Evolutionary conservation across 202 grass and related monocot species (phyloP), one percentile per base, ranked within the genome.

Genomic region (Cymbopogon flexuosus): DNA sequence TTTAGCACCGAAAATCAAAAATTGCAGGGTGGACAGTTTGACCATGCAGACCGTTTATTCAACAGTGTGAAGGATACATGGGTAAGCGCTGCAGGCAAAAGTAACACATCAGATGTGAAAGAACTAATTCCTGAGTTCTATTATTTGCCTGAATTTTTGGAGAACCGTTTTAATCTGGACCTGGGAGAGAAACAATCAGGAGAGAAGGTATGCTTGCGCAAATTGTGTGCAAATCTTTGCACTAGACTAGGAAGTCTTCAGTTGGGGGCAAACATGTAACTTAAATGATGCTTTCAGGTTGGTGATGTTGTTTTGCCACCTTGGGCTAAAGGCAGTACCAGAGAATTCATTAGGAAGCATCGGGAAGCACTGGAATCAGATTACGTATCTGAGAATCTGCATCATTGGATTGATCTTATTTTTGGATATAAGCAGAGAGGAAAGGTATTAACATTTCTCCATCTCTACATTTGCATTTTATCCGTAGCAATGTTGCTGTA

Each of bases 41-140:
- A 99, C 56, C 96, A 99, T 81, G 96, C 96, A 73, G 96, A 99
- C 41, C 89, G 96, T 5, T 82, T 99, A 69, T 99, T 99, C 67
- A 99, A 99, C 59, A 96, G 96, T 64, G 78, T 99, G 59, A 89
- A 63, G 63, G 92, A 99, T 82, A 96, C 96, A 80, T 99, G 96
- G 92, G 74, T 34, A 74, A 96, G 96, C 40, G 96, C 96, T 79
- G 88, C 96, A 83, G 92, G 92, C 40, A 99, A 96, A 91, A 96
- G 96, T 73, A 99, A 99, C 82, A 99, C 96, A 78, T 99, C 96
- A 68, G 96, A 99, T 91, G 96, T 96, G 62, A 99, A 99, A 84
- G 96, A 99, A 84, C 85, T 99, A 23, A 96, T 99, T 80, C 96
- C 96, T 11, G 96, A 99, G 85, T 99, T 99, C 62, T 99, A 93